Evolutionary conservation across 106 monocot species (phyloP).

Genomic region (Amphibolis antarctica): DNA sequence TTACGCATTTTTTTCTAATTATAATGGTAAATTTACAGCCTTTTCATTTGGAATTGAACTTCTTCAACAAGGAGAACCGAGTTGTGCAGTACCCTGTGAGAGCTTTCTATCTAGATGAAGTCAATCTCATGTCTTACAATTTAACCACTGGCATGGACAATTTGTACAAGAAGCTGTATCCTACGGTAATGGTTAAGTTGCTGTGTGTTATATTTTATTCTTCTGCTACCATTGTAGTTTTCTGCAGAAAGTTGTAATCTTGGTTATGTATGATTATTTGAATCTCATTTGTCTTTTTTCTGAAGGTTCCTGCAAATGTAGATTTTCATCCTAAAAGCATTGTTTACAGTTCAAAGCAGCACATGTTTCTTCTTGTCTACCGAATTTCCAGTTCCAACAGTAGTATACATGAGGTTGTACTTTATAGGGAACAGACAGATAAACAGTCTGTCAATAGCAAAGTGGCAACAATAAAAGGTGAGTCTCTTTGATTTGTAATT

Average conservation of each 20-base stretch:
- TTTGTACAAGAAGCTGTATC: constrained; percentile 84
- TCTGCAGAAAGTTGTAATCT: neutral
- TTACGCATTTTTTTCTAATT: neutral
- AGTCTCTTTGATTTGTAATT: neutral
- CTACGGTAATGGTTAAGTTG: constrained; percentile 35
- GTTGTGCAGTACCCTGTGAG: constrained; percentile 75
- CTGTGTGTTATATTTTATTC: neutral
- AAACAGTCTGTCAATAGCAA: constrained; percentile 55
- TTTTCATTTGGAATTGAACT: constrained; percentile 91
- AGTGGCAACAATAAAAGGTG: constrained; percentile 81
- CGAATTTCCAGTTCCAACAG: constrained; percentile 54
- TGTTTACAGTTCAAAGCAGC: constrained; percentile 89
- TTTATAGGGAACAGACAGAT: constrained; percentile 92
- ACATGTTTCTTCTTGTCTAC: constrained; percentile 80
- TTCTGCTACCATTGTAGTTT: neutral
- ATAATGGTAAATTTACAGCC: constrained; percentile 38
- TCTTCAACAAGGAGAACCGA: constrained; percentile 91
- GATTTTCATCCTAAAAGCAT: constrained; percentile 71
- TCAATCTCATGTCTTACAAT: constrained; percentile 93
- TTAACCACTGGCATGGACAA: constrained; percentile 74
- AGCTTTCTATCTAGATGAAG: constrained; percentile 90
- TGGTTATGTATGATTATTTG: neutral
- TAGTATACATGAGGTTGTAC: constrained; percentile 76
- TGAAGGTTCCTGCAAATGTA: constrained; percentile 81
- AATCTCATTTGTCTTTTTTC: neutral